A percentile compares a stretch with the other conserved stretches of the same genome.
phyloP scores from a whole-genome alignment of 129 eudicot genomes.

The Apium graveolens region DNA sequence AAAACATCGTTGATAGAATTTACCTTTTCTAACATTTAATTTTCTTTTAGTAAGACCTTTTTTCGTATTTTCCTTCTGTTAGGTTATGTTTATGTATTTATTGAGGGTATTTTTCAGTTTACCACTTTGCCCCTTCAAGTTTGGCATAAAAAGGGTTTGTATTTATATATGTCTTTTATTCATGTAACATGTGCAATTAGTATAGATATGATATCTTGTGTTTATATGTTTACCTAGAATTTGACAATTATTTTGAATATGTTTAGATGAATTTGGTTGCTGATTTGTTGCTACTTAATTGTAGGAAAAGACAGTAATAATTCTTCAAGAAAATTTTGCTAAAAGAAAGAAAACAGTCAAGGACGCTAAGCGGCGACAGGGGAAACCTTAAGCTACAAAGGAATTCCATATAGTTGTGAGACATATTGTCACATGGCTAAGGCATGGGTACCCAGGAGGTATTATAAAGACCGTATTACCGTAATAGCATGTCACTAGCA shows the following conservation, averaged over 20 bases:
- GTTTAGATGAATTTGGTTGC: no score
- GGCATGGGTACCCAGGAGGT: background rate
- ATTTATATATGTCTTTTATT: background rate
- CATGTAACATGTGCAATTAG: background rate
- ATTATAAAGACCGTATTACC: no score
- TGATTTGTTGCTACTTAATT: background rate
- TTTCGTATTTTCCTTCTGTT: background rate
- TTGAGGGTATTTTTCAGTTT: background rate
- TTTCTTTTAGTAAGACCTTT: background rate
- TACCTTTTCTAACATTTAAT: background rate
- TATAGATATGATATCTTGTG: background rate
- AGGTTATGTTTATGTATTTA: background rate
- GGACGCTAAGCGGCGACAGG: background rate
- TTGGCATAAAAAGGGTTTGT: background rate
- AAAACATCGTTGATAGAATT: background rate
- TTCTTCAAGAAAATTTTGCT: background rate
- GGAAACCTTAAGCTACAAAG: background rate
- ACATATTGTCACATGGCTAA: background rate
- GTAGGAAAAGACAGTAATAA: no score
- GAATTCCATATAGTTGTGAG: background rate
- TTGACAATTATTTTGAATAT: background rate
- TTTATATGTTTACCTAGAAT: no score
- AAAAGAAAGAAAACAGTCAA: background rate
- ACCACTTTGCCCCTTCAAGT: background rate
- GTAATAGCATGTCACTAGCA: background rate